Base-by-base conservation (phyloP, 1,284 basidiomycete genomes). In the Trichosporon coremiiforme region DNA sequence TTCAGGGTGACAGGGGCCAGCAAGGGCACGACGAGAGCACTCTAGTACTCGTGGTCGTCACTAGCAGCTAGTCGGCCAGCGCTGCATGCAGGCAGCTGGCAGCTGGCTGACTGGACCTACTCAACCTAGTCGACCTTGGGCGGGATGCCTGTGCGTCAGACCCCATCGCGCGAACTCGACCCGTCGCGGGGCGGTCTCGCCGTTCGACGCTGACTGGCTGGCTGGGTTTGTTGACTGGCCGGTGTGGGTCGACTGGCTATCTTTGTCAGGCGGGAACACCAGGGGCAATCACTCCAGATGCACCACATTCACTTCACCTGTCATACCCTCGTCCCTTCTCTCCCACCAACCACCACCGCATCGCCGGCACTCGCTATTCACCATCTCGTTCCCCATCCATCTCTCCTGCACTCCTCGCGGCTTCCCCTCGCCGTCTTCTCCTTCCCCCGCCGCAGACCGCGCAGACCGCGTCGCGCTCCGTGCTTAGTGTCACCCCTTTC, bases 221-320 rank as follows among this genome's bases (percentile, higher is more conserved):
- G 20, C 47, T 53, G 20, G 47, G 20, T 22, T 20, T 20, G 47
- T 53, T 53, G 47, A 53, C 20, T 20, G 47, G 47, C n/a, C 1
- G 47, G 15, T 17, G 47, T 22, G n/a, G 47, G 47, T 22, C 47
- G 47, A 53, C 12, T 33, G 57, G 31, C 29, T n/a, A 33, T 60
- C 57, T 60, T 60, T 60, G 29, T 33, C 29, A 60, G 57, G 57
- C 57, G 57, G 57, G 57, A 60, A 60, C 57, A 22, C 57, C 57
- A 60, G 57, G 57, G 57, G 57, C 57, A 33, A 25, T 25, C 31
- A 25, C 57, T 17, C 57, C 57, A 60, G 57, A 60, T 60, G 31
- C 29, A 10, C 63, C 63, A 33, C 0, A 36, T 5, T 64, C 36
- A 15, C 35, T 4, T 35, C 6, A 7, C 33, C 36, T 22, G 10